Conservation (phyloP, 768 basidiomycete species). For the Coprinopsis cinerea region DNA sequence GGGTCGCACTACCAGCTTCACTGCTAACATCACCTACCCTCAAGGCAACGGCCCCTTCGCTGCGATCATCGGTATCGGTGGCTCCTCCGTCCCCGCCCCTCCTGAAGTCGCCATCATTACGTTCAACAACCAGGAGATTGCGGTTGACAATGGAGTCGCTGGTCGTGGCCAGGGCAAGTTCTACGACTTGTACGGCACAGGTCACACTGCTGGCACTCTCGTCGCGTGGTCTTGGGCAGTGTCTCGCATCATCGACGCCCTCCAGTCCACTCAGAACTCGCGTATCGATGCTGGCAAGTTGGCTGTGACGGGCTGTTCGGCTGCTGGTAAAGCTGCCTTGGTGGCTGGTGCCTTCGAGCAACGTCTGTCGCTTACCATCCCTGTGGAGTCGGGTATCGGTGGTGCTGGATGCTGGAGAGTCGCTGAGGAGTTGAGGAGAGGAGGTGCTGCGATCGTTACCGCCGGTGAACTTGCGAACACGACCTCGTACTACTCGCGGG, state of each 20-base stretch:
- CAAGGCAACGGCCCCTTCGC: constrained; percentile 41
- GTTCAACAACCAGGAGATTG: constrained; percentile 46
- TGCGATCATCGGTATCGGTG: constrained; percentile 43
- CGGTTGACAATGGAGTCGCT: constrained; percentile 26
- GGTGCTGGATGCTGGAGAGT: constrained; percentile 55
- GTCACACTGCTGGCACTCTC: constrained; percentile 41
- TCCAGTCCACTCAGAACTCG: constrained; percentile 38
- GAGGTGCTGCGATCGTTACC: constrained; percentile 41
- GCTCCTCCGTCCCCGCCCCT: constrained; percentile 30
- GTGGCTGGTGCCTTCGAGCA: constrained; percentile 54
- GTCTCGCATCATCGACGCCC: constrained; percentile 50
- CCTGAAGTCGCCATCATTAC: constrained; percentile 35
- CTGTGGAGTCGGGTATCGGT: constrained; percentile 58
- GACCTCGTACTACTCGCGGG: constrained; percentile 55
- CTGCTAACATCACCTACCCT: constrained; percentile 34
- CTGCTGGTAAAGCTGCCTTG: constrained; percentile 55
- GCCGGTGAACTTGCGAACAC: constrained; percentile 51
- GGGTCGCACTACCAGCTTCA: constrained; percentile 41
- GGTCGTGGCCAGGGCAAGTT: constrained; percentile 43
- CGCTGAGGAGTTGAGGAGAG: constrained; percentile 38
- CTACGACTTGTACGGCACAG: constrained; percentile 44
- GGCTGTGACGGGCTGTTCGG: constrained; percentile 54
- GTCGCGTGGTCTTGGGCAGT: constrained; percentile 55
- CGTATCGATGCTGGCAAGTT: constrained; percentile 43
- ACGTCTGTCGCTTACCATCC: constrained; percentile 53